Conservation (phyloP, 2,329 filamentous ascomycete species). For the Pseudofabraea citricarpa region DNA sequence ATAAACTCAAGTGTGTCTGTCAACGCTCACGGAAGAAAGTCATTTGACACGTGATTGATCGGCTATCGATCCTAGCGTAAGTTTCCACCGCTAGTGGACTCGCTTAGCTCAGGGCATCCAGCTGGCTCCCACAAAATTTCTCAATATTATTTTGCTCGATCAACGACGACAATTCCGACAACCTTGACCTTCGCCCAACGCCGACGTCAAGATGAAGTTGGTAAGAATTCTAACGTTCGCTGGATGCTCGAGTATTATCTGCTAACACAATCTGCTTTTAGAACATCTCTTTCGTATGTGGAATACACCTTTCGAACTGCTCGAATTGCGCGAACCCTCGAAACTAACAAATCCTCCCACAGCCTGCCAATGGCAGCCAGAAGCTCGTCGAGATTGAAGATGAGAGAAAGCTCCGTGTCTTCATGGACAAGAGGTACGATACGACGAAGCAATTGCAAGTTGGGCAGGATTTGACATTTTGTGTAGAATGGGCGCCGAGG, state of each 20-base stretch:
- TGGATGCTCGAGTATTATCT: slow-evolving; percentile 6
- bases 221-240: slow-evolving; percentile 15
- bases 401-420: slow-evolving; percentile 98
- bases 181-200: neutral
- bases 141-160: no score
- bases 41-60: no score
- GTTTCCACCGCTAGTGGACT: no score
- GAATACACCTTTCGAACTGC: slow-evolving; percentile 4
- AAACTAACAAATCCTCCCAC: slow-evolving; percentile 15
- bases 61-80: no score
- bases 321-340: slow-evolving; percentile 2
- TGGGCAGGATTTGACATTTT: slow-evolving; percentile 12
- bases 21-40: no score
- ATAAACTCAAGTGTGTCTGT: no score
- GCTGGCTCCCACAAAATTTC: no score
- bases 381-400: slow-evolving; percentile 99
- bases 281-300: slow-evolving; percentile 30
- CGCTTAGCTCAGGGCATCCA: no score
- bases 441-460: slow-evolving; percentile 34
- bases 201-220: slow-evolving; percentile 26
- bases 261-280: slow-evolving; percentile 18
- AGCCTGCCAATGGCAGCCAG: slow-evolving; percentile 97
- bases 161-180: slow-evolving; percentile 3
- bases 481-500: slow-evolving; percentile 78
- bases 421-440: slow-evolving; percentile 86